Conservation (phyloP, 768 basidiomycete genomes). For the Pseudohyphozyma bogoriensis region DNA sequence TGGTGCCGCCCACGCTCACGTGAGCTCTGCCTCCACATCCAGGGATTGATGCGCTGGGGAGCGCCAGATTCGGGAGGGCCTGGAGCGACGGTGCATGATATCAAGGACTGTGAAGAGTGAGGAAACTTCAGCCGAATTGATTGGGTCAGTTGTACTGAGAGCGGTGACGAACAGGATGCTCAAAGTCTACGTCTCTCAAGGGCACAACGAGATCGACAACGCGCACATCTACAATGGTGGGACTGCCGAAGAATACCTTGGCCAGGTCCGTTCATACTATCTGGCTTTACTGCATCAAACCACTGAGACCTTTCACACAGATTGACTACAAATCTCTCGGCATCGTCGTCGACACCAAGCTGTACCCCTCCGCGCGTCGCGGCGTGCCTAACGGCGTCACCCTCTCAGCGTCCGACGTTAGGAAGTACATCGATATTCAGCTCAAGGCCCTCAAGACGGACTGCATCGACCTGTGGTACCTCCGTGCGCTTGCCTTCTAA, state of each 20-base stretch:
- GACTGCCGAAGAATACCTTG: constrained; percentile 42
- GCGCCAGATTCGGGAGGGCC: no score
- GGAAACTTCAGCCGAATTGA: no score
- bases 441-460: constrained; percentile 46
- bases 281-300: no score
- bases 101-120: no score
- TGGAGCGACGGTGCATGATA: no score
- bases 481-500: constrained; percentile 38
- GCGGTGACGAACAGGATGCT: no score
- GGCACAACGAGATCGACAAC: constrained; percentile 48
- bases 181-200: no score
- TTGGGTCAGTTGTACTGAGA: no score
- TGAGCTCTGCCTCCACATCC: no score
- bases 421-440: constrained; percentile 34
- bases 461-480: constrained; percentile 45
- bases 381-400: no score
- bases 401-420: not conserved
- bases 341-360: constrained; percentile 53
- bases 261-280: constrained; percentile 41
- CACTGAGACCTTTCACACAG: not conserved
- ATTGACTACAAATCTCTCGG: constrained; percentile 45
- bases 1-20: no score
- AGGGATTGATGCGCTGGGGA: no score
- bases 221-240: constrained; percentile 31
- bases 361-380: constrained; percentile 40